Evolutionary conservation across 257 asterid species (phyloP).

Genomic region (Solanum sitiens): DNA sequence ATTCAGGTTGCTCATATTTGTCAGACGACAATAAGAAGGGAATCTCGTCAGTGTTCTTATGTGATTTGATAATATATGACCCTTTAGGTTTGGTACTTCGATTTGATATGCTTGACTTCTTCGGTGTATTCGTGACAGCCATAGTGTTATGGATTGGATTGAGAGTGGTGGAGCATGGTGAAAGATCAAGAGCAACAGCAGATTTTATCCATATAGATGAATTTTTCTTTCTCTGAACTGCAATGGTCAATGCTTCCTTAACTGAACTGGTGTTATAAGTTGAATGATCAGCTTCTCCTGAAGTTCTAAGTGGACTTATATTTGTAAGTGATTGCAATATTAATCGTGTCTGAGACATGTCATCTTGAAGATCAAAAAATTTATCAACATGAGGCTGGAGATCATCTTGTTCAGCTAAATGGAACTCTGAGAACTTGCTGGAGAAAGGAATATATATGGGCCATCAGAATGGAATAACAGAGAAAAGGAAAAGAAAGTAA

Average conservation of each 20-base stretch:
- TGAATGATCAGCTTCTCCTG: constrained; percentile 21
- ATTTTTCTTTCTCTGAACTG: constrained; percentile 47
- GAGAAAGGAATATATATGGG: not conserved
- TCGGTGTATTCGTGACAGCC: constrained; percentile 2
- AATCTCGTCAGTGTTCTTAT: constrained; percentile 12
- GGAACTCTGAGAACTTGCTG: constrained; percentile 58
- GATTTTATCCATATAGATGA: constrained; percentile 55
- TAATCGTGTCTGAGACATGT: constrained; percentile 29
- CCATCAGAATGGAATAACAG: not conserved
- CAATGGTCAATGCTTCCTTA: constrained; percentile 34
- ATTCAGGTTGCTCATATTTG: constrained; percentile 27
- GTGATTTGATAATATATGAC: constrained; percentile 10
- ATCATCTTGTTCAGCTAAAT: constrained; percentile 37
- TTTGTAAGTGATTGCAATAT: constrained; percentile 46
- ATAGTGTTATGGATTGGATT: constrained; percentile 4
- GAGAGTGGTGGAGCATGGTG: constrained; percentile 17
- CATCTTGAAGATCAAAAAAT: constrained; percentile 41
- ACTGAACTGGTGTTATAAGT: constrained; percentile 17
- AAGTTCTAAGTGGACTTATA: constrained; percentile 33
- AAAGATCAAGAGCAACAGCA: constrained; percentile 58
- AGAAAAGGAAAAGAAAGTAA: not conserved
- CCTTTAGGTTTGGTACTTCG: constrained; percentile 19
- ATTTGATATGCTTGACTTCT: constrained; percentile 11
- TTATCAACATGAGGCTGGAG: constrained; percentile 47
- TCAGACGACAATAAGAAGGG: constrained; percentile 18